A percentile compares a stretch with the other conserved stretches of the same genome.
These are phyloP conservation scores for Plasmodium knowlesi DNA, from an alignment of 169 alveolate species.

Conservation along the genomic window DNA sequence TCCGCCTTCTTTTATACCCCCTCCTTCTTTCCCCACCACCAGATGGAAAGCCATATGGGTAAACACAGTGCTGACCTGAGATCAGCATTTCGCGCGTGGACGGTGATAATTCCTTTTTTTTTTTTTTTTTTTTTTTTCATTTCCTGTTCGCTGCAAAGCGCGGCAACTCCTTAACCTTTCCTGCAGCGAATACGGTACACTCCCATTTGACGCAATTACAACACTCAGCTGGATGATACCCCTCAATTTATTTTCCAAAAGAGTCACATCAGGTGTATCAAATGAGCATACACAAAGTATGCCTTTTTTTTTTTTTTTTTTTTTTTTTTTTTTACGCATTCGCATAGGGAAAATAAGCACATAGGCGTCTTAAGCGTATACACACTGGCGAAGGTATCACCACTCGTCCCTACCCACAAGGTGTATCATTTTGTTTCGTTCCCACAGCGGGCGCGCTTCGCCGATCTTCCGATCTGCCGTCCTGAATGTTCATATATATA, in stretches of 20 bases:
- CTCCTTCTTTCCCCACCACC: neutral
- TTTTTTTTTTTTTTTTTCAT: neutral
- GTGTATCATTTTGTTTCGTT: neutral
- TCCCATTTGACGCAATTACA: neutral
- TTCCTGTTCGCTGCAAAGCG: neutral
- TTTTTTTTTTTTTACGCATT: neutral
- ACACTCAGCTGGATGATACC: neutral
- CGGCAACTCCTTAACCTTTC: neutral
- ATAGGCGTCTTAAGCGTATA: neutral
- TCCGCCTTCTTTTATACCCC: neutral
- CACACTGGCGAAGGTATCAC: neutral
- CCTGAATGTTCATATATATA: slow-evolving; percentile 29
- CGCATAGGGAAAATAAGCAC: neutral
- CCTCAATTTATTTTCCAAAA: neutral
- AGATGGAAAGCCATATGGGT: neutral
- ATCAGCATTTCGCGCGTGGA: neutral
- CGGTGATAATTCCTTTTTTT: neutral
- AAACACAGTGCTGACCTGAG: neutral
- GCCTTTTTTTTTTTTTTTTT: too few species aligned
- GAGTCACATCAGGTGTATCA: neutral
- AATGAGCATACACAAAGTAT: neutral
- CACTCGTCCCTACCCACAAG: neutral
- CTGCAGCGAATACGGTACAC: neutral
- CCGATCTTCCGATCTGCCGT: neutral
- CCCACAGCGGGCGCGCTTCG: neutral